A percentile compares a stretch with the other conserved stretches of the same genome.
These are phyloP conservation scores for Chamaenerion angustifolium DNA, from an alignment of 345 rosid genomes.

Conservation along the genomic window DNA sequence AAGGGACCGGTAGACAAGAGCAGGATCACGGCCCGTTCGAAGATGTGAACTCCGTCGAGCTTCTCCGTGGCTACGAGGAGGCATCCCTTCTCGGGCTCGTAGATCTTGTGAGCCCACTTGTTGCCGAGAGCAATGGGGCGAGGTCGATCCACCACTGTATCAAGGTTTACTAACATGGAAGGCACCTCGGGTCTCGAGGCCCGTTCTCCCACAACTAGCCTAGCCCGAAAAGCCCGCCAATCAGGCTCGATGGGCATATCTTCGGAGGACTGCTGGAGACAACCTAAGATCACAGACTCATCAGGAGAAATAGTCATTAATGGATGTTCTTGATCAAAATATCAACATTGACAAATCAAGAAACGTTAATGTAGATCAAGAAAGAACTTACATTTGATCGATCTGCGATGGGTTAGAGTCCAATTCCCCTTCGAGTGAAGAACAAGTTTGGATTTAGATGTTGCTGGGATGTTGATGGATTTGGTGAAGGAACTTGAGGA, in stretches of 20 bases:
- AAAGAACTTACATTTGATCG: conserved; percentile 8
- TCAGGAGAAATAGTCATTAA: no score
- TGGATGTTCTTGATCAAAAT: background rate
- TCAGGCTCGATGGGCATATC: conserved; percentile 20
- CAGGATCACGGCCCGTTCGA: conserved; percentile 74
- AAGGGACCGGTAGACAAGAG: conserved; percentile 57
- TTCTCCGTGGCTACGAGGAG: conserved; percentile 76
- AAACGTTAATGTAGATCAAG: no score
- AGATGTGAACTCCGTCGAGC: conserved; percentile 77
- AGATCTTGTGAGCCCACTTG: conserved; percentile 79
- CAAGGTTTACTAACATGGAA: conserved; percentile 24
- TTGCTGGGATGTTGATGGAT: conserved; percentile 13
- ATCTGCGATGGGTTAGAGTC: conserved; percentile 19
- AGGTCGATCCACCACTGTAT: conserved; percentile 18
- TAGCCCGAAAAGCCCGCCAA: conserved; percentile 77
- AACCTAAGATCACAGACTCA: background rate
- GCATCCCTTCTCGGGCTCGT: conserved; percentile 73
- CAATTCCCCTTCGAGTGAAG: conserved; percentile 24
- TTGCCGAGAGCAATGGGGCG: conserved; percentile 21
- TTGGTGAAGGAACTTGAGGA: conserved; percentile 46
- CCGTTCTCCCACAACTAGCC: conserved; percentile 47
- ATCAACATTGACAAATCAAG: background rate
- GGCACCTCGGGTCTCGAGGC: conserved; percentile 19
- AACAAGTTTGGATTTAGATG: conserved; percentile 30
- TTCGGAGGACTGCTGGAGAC: no score